Evolutionary conservation across 306 rosid genomes (phyloP).

Genomic region (Dalbergia cochinchinensis): DNA sequence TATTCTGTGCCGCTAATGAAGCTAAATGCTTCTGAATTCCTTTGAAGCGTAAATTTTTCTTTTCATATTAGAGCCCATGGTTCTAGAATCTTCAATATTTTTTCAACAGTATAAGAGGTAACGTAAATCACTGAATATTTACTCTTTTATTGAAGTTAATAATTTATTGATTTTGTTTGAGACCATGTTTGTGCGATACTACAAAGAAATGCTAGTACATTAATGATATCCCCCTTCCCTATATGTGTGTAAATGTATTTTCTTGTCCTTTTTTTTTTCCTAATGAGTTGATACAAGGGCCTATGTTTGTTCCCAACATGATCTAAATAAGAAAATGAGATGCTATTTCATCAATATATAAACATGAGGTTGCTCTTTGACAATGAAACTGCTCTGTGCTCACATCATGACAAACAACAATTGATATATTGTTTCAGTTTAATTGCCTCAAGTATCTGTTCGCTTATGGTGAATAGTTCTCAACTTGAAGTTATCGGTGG

Average conservation of each 20-base stretch:
- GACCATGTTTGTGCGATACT: not conserved
- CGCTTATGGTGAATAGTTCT: not conserved
- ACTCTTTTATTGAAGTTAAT: not conserved
- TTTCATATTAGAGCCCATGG: not conserved
- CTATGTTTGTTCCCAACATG: not conserved
- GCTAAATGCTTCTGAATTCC: not conserved
- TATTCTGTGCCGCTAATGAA: not conserved
- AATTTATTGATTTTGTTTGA: not conserved
- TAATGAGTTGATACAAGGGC: not conserved
- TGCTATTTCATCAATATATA: not conserved
- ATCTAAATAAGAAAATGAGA: not conserved
- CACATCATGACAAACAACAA: not conserved
- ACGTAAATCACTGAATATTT: not conserved
- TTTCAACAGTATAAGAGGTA: not conserved
- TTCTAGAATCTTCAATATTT: not conserved
- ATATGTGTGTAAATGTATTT: not conserved
- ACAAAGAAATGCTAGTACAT: not conserved
- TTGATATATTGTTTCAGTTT: not conserved
- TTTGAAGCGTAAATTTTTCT: not conserved
- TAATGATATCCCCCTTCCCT: not conserved
- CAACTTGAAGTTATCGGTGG: not conserved
- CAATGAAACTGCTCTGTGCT: not conserved
- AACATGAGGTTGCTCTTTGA: not conserved
- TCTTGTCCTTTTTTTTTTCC: not conserved
- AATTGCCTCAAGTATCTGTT: not conserved